Conservation (phyloP, 805 yeast genomes). For the Metschnikowia baotianmanensis region DNA sequence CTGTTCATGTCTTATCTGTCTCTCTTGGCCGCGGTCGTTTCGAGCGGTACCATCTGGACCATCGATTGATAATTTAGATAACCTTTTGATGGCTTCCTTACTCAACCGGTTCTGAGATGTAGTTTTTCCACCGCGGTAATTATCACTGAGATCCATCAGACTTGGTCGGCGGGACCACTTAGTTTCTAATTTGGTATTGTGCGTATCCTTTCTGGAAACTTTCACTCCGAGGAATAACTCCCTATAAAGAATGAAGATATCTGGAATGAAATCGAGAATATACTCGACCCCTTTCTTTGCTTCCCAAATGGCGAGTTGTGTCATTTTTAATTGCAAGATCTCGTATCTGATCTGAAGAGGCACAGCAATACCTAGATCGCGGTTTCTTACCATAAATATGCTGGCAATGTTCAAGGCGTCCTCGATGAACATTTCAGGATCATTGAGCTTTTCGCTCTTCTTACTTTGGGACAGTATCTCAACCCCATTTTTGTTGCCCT, state of each 20-base stretch:
- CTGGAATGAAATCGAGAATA: conserved; percentile 64
- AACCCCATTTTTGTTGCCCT: too few relatives aligned
- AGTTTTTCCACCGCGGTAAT: conserved; percentile 5
- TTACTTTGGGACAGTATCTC: too few relatives aligned
- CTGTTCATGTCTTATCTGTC: not conserved
- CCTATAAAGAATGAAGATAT: conserved; percentile 58
- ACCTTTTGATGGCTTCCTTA: conserved; percentile 22
- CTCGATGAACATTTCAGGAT: conserved; percentile 48
- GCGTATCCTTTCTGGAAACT: conserved; percentile 13
- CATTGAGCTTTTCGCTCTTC: too few relatives aligned
- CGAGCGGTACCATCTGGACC: not conserved
- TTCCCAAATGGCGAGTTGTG: conserved; percentile 71
- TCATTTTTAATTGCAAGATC: conserved; percentile 66
- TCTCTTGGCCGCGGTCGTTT: not conserved
- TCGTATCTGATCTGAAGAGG: conserved; percentile 41
- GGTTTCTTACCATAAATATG: conserved; percentile 26
- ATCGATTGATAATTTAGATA: conserved; percentile 16
- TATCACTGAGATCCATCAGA: conserved; percentile 32
- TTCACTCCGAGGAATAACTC: conserved; percentile 41
- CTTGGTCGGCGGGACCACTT: conserved; percentile 44
- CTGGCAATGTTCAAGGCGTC: conserved; percentile 48
- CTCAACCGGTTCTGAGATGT: conserved; percentile 12
- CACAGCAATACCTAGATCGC: conserved; percentile 25
- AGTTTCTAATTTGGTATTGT: conserved; percentile 14
- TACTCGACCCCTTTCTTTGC: conserved; percentile 53